Evolutionary conservation across 2,329 filamentous ascomycete genomes (phyloP), one percentile per base, ranked within the genome.

Genomic region (Fusarium siculi): DNA sequence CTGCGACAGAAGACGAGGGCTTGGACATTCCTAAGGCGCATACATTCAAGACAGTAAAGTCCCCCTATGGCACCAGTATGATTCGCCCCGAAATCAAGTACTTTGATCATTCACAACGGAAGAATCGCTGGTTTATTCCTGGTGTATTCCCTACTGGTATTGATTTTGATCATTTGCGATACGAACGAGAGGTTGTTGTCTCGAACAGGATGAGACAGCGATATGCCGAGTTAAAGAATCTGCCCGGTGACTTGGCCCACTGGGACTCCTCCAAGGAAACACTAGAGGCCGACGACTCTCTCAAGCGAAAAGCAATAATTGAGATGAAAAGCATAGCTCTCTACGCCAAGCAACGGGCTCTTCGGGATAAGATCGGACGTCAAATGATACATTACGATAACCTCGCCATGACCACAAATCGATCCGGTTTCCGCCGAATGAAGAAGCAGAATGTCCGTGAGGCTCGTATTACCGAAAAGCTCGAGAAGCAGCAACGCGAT

Each of bases 401-500:
- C 77, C 89, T 98, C 34, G 96, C 95, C 49, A 98, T 98, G 93
- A 98, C 96, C 3, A 96, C 95, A 2, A 99, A 99, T 80, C 92
- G 96, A 56, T 92, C 93, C 59, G 90, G 92, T 78, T 98, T 98
- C 82, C 93, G 96, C 40, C 92, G 96, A 56, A 93, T 96, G 86
- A 99, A 99, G 92, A 98, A 98, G 86, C 96, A 98, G 82, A 97
- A 93, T 55, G 88, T 98, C 55, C 92, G 96, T 40, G 96, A 99
- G 84, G 96, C 96, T 63, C 93, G 96, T 64, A 97, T 99, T 74
- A 99, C 96, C 0, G 96, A 99, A 88, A 99, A 98, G 84, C 90
- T 99, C 4, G 96, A 99, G 89, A 98, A 98, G 85, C 95, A 99
- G 82, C 96, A 99, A 81, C 94, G 96, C 64, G 96, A 98, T 82